Percentiles rank a stretch among this genome's conserved stretches.
These are phyloP conservation scores for Hymenochaete sp. DNA, from an alignment of 1,284 basidiomycete genomes.

Conservation along the genomic window DNA sequence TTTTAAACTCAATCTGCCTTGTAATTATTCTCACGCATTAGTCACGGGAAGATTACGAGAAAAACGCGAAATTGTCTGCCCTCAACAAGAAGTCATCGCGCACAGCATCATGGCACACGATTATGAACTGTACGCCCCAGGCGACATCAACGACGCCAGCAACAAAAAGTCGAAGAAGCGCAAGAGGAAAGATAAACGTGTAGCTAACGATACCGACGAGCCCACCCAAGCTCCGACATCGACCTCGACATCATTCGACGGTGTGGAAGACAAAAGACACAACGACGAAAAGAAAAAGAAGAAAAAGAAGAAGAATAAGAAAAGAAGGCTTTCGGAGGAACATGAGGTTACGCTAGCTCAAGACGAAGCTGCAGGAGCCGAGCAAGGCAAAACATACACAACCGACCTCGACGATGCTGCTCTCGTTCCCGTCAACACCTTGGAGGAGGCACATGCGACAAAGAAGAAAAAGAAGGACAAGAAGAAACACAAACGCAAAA, in stretches of 20 bases:
- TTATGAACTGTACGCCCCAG: no score
- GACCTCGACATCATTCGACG: conserved; percentile 12
- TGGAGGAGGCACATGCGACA: no score
- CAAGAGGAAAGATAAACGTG: conserved; percentile 16
- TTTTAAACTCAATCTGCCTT: no score
- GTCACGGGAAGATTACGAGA: no score
- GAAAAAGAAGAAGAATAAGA: conserved; percentile 30
- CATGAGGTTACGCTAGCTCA: conserved; percentile 18
- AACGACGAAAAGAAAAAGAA: conserved; percentile 12
- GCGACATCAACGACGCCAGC: conserved; percentile 31
- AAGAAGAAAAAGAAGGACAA: conserved; percentile 34
- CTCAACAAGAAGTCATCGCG: conserved; percentile 32
- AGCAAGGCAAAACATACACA: no score
- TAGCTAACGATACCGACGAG: no score
- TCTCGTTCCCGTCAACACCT: background rate
- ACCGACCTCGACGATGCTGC: background rate
- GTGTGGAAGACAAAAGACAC: conserved; percentile 14
- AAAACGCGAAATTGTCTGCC: conserved; percentile 26
- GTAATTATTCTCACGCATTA: no score
- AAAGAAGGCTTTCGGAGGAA: conserved; percentile 30
- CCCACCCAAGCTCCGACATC: conserved; percentile 18
- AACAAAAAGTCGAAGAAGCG: conserved; percentile 28
- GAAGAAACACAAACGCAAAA: conserved; percentile 33
- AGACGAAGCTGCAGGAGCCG: no score
- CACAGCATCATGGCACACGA: no score